phyloP scores from a whole-genome alignment of 1,284 basidiomycete species.

The Schizophyllum commune region DNA sequence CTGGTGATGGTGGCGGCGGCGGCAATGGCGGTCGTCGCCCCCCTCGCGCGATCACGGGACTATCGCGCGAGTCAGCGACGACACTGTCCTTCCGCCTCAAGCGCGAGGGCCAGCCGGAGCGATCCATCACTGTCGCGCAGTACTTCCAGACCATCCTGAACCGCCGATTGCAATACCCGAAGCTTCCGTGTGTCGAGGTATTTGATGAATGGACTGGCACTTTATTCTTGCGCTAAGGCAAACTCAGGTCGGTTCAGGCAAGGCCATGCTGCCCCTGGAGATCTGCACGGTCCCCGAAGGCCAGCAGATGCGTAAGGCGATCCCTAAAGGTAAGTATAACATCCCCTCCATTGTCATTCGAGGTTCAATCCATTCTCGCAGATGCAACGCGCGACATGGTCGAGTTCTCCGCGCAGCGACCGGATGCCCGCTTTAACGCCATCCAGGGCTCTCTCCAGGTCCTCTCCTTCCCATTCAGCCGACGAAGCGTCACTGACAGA shows the following conservation, averaged over 20 bases:
- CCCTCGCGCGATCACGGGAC: constrained; percentile 34
- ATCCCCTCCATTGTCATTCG: too few relatives aligned
- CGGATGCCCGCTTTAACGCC: too few relatives aligned
- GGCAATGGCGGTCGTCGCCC: neutral
- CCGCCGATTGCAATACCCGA: constrained; percentile 33
- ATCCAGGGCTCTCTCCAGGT: too few relatives aligned
- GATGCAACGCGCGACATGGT: too few relatives aligned
- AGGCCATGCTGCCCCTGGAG: constrained; percentile 47
- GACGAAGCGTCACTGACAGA: too few relatives aligned
- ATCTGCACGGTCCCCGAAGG: constrained; percentile 43
- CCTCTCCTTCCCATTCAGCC: too few relatives aligned
- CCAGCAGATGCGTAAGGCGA: constrained; percentile 36
- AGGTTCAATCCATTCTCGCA: too few relatives aligned
- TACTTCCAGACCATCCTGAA: constrained; percentile 38
- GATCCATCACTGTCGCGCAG: constrained; percentile 40
- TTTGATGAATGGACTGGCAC: neutral
- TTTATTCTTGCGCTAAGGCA: neutral
- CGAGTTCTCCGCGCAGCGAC: too few relatives aligned
- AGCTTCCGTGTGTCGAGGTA: constrained; percentile 46
- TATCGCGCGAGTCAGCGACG: constrained; percentile 33
- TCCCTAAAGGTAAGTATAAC: too few relatives aligned
- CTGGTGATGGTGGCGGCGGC: constrained; percentile 15
- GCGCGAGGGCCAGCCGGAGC: constrained; percentile 34
- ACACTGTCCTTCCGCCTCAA: neutral
- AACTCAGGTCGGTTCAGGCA: constrained; percentile 37